Evolutionary conservation across 805 yeast species (phyloP), one percentile per base, ranked within the genome.

Genomic region (Candida andamanensis): DNA sequence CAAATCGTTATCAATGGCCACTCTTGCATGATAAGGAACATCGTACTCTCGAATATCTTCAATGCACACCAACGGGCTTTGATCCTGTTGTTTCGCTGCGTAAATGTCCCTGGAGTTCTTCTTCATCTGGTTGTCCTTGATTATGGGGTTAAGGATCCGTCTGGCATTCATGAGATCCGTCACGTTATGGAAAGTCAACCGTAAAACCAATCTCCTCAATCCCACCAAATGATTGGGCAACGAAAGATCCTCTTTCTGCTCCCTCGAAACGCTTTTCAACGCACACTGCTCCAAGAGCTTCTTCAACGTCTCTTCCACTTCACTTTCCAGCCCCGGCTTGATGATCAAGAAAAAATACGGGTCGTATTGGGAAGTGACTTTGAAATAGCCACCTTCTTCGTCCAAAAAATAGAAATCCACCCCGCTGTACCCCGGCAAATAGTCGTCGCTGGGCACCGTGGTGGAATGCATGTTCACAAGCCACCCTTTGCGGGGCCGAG

Each of bases 361-460:
- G 45, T 85, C 87, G 51, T 74, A 85, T 36, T 73, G 81, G 10
- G 85, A 58, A 1, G 95, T 81, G 4, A 87, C 80, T 52, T 90
- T 92, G 65, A 94, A 92, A 26, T 84, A 77, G 5, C 97, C 98
- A 29, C 99, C 99, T 54, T 89, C 97, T 48, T 85, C 95, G 54
- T 89, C 97, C 6, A 92, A 59, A 46, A 94, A 92, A 52, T 94
- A 94, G 56, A 82, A 87, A 47, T 92, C 97, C 3, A 90, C 96
- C 3, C 90, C 98, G 0, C 96, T 75, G 21, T 74, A 66, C 7
- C 95, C 96, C n/a, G 74, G 65, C 8, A 69, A 46, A 26, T 67
- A 63, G 19, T 76, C 79, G 4, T 73, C 75, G 9, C 75, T 69
- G 2, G 81, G 75, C 3, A 83, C 54, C 1, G 83, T 67, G 1